Conservation (phyloP, 139 green algal species). For the Desmodesmus armatus region DNA sequence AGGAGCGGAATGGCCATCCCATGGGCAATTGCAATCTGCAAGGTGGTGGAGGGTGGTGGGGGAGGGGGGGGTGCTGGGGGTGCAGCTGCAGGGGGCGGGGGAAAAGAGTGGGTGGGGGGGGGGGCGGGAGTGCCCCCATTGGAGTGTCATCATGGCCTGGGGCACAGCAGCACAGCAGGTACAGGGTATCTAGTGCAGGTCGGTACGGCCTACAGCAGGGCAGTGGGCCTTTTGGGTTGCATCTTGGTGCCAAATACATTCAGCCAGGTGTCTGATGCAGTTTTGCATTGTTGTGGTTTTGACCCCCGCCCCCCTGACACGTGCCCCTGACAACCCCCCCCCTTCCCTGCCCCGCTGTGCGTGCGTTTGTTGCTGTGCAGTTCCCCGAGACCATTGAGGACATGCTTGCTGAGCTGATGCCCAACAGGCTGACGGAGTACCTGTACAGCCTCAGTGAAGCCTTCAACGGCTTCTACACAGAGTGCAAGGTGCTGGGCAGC, state of each 20-base stretch:
- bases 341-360: background rate
- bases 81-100: background rate
- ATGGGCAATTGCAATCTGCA: background rate
- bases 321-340: background rate
- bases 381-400: constrained; percentile 90
- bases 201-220: no score
- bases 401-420: constrained; percentile 84
- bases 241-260: no score
- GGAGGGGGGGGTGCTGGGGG: background rate
- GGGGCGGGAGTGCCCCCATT: background rate
- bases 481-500: constrained; percentile 94
- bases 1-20: no score
- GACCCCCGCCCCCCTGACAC: background rate
- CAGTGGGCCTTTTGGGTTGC: no score
- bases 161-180: no score
- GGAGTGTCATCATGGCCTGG: no score
- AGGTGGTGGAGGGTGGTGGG: background rate
- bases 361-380: background rate
- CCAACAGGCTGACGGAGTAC: constrained; percentile 95
- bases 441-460: constrained; percentile 90
- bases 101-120: background rate
- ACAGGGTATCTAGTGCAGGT: no score
- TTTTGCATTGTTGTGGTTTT: background rate
- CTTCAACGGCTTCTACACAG: constrained; percentile 96
- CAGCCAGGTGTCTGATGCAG: no score